These are phyloP conservation scores for Aegilops sharonensis DNA, from an alignment of 176 grass and related monocot species.

Conservation along the genomic window DNA sequence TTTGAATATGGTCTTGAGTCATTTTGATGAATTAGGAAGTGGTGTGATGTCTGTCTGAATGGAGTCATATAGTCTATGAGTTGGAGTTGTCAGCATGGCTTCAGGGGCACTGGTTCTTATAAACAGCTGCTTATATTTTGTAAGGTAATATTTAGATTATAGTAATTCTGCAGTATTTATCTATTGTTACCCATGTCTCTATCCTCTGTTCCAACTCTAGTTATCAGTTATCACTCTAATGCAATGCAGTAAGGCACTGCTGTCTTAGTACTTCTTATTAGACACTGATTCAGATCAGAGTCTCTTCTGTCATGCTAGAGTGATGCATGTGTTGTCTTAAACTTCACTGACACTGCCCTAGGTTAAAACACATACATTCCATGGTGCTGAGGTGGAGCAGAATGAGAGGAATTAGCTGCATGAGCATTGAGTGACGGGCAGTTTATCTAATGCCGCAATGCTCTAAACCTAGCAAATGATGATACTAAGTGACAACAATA, in stretches of 20 bases:
- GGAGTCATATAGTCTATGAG: conserved; percentile 9
- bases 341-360: background rate
- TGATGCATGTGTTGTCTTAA: background rate
- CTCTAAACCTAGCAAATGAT: background rate
- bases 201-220: background rate
- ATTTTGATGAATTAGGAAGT: conserved; percentile 19
- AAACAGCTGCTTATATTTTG: conserved; percentile 20
- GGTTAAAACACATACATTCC: background rate
- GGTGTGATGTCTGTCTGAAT: conserved; percentile 20
- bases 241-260: background rate
- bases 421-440: background rate
- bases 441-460: background rate
- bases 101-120: background rate
- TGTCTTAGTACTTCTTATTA: background rate
- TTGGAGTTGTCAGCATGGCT: conserved; percentile 13
- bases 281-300: background rate
- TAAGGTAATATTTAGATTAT: conserved; percentile 13
- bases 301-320: background rate
- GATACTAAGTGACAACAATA: background rate
- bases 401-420: background rate
- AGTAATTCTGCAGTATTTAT: background rate
- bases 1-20: background rate
- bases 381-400: background rate
- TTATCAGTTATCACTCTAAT: background rate
- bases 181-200: background rate